phyloP scores from a whole-genome alignment of 176 grass and related monocot species.

The Eremochloa ophiuroides region DNA sequence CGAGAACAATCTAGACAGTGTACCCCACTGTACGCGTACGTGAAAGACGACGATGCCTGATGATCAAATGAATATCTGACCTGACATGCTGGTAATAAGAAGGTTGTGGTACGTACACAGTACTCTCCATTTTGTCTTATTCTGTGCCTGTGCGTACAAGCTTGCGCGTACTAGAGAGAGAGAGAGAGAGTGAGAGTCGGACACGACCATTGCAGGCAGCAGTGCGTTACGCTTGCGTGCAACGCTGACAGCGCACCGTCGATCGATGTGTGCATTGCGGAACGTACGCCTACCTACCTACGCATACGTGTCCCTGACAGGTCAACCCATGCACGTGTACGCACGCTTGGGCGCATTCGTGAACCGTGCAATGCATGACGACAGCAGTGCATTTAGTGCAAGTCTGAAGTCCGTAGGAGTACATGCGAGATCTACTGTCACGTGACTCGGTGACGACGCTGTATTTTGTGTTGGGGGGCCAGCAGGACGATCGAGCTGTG shows the following conservation, averaged over 20 bases:
- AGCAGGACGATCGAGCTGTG: neutral
- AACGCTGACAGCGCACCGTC: neutral
- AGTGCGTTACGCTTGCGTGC: no score
- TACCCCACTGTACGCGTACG: no score
- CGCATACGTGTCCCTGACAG: neutral
- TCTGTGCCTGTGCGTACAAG: neutral
- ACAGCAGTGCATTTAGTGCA: neutral
- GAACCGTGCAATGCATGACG: neutral
- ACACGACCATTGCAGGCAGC: no score
- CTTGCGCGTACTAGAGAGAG: no score
- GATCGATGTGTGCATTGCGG: neutral
- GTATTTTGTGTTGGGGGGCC: neutral
- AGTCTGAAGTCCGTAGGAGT: no score
- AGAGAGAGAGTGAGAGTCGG: no score
- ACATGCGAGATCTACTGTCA: neutral
- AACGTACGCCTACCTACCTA: neutral
- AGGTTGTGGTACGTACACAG: no score
- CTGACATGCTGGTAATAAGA: no score
- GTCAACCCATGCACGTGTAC: neutral
- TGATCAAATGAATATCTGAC: no score
- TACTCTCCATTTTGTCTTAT: neutral
- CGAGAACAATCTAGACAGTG: no score
- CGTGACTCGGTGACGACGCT: no score
- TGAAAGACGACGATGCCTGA: no score
- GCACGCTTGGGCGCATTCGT: neutral